Base-by-base conservation (phyloP, 2,329 filamentous ascomycete genomes). In the Ilyonectria destructans region DNA sequence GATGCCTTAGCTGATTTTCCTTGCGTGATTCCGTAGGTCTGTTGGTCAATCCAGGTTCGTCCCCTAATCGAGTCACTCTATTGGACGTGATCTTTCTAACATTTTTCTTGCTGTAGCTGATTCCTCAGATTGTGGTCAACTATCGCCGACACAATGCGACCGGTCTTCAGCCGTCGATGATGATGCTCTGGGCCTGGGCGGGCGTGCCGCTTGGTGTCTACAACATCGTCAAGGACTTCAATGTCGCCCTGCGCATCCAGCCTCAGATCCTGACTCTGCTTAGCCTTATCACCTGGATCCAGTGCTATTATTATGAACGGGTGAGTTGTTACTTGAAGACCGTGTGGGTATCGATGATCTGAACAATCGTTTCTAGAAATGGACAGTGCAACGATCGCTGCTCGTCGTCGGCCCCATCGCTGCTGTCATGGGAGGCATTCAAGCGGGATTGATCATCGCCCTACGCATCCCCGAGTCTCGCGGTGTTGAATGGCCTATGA, bases 111-210 rank as follows among this genome's bases (percentile, higher is more conserved):
- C 15, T 21, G 1, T 70, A 93, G 86, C 83, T 93, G 29, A 86
- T 93, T 29, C 91, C 91, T 0, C 91, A 93, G 76, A 92, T 93
- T 56, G 78, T 90, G 37, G 87, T 92, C 74, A 93, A 93, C 74
- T 89, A 91, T 73, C 85, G 87, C 5, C 84, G 91, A 1, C 90
- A 92, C 77, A 85, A 92, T 81, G 90, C 90, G 1, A 87, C 84
- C 1, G 91, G 91, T 0, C 83, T 93, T 0, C 90, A 92, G 57
- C 86, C 88, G 0, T 88, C 89, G 0, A 92, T 93, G 91, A 93
- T 93, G 90, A 86, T 93, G 77, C 83, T 92, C 2, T 93, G 91
- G 86, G 89, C 90, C 0, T 88, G 85, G 81, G 91, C 91, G 1
- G 91, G 91, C 0, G 88, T 93, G 0, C 91, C 91, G 0, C 82